Percentiles rank a stretch among this genome's conserved stretches.
Conservation (phyloP, 139 green algal genomes). For the Chlamydomonas schloesseri region DNA sequence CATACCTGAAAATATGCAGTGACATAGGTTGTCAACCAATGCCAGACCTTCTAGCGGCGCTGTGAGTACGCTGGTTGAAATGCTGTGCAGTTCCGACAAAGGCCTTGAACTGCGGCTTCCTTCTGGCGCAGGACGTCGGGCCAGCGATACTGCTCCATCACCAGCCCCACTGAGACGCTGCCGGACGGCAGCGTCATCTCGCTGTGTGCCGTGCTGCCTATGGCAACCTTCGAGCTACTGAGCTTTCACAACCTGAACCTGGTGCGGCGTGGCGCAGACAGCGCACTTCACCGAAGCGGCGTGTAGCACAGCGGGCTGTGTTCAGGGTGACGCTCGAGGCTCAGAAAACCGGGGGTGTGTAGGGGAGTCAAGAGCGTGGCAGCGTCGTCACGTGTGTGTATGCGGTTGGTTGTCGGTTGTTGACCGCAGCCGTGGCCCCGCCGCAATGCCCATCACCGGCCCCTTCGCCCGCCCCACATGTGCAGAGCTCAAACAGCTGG, state of each 20-base stretch:
- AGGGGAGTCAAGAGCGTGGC: too few relatives aligned
- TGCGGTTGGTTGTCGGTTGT: too few relatives aligned
- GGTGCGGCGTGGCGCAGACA: slow-evolving; percentile 13
- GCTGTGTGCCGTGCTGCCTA: slow-evolving; percentile 55
- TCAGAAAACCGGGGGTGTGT: too few relatives aligned
- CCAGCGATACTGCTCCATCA: slow-evolving; percentile 48
- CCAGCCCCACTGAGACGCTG: slow-evolving; percentile 48
- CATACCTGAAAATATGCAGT: slow-evolving; percentile 40
- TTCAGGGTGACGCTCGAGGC: too few relatives aligned
- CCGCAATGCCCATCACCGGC: too few relatives aligned
- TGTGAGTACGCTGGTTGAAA: not conserved
- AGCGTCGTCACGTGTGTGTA: slow-evolving; percentile 35
- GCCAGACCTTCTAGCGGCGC: slow-evolving; percentile 9
- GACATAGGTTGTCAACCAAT: not conserved
- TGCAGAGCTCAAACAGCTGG: slow-evolving; percentile 65
- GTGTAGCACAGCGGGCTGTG: not conserved
- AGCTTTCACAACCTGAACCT: slow-evolving; percentile 54
- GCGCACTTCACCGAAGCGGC: not conserved
- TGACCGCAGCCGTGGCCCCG: too few relatives aligned
- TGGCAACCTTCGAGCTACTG: slow-evolving; percentile 46
- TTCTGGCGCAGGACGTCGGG: slow-evolving; percentile 33
- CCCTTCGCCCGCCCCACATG: too few relatives aligned
- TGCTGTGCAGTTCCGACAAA: too few relatives aligned
- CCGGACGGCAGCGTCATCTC: slow-evolving; percentile 55
- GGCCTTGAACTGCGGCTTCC: too few relatives aligned